Evolutionary conservation across 2,329 filamentous ascomycete species (phyloP), one percentile per base, ranked within the genome.

Genomic region (Neophaeococcomyces mojaviensis): DNA sequence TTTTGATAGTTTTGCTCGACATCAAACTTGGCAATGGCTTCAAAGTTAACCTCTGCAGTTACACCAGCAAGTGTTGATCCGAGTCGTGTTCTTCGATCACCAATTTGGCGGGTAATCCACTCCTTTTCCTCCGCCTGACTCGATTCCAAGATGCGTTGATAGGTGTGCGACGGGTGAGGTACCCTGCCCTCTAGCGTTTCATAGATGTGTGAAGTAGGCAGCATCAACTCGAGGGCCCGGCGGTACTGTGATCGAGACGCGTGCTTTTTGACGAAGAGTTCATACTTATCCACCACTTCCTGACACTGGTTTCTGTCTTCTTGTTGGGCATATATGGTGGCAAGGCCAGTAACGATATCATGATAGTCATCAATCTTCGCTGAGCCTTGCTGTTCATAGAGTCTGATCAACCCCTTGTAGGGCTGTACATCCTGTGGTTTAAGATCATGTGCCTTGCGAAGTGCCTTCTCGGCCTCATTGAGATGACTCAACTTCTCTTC

Each of bases 71-170:
- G 74, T 37, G 79, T 84, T 8, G 89, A 88, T 34, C 92, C 92
- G 2, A 98, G 74, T 31, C 92, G 78, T 1, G 89, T 95, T 52
- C 89, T 78, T 35, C 92, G 79, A 65, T 95, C 88, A 26, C 84
- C 88, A 55, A 98, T 94, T 48, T 95, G 79, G 3, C 78, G 86
- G 61, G 95, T 95, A 63, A 96, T 90, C 26, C 80, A 82, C 61
- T 90, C 84, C 60, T 85, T 89, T 66, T 98, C 92, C 50, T 92
- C 86, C 1, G 78, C 71, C 60, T 97, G 92, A 2, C 86, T 75
- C 16, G 94, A 85, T 55, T 92, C 82, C 12, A 87, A 86, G 45
- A 97, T 81, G 28, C 78, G 82, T 56, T 82, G 82, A 63, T 94
- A 95, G 0, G 86, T 94, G 49, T 81, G 78, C 8, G 82, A 78